Evolutionary conservation across 345 rosid genomes (phyloP).

Genomic region (Dovyalis caffra): DNA sequence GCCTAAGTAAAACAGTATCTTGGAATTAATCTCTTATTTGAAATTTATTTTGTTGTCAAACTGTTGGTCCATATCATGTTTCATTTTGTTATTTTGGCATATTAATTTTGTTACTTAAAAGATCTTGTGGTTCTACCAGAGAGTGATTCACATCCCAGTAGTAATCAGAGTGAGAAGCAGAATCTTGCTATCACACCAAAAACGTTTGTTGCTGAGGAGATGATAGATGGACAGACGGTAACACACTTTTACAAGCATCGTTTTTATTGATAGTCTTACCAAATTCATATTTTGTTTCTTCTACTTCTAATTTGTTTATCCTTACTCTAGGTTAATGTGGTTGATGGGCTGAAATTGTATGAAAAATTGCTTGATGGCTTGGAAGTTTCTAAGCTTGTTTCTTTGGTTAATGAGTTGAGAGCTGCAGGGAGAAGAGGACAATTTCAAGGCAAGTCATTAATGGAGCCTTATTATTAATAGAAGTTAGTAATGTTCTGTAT

Average conservation of each 20-base stretch:
- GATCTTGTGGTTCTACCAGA: slow-evolving; percentile 38
- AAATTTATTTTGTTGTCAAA: not conserved
- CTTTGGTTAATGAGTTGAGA: slow-evolving; percentile 69
- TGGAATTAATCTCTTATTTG: not conserved
- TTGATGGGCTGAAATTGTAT: slow-evolving; percentile 80
- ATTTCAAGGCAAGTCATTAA: slow-evolving; percentile 66
- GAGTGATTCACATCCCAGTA: slow-evolving; percentile 28
- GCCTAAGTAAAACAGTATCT: not conserved
- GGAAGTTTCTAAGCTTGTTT: slow-evolving; percentile 65
- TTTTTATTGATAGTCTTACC: not conserved
- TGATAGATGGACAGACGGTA: slow-evolving; percentile 73
- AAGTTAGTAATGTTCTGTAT: not conserved
- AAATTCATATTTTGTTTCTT: not conserved
- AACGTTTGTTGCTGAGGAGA: slow-evolving; percentile 62
- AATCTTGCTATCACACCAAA: slow-evolving; percentile 42
- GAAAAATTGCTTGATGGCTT: slow-evolving; percentile 52
- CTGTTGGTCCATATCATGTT: not conserved
- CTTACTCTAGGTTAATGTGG: slow-evolving; percentile 74
- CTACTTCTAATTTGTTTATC: slow-evolving; percentile 10
- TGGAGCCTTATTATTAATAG: not conserved
- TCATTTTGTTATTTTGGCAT: not conserved
- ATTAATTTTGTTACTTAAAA: not conserved
- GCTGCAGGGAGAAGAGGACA: slow-evolving; percentile 76
- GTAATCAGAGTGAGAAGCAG: slow-evolving; percentile 46
- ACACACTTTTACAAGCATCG: slow-evolving; percentile 13